phyloP scores from a whole-genome alignment of 139 green algal genomes.

The Closterium sp. region DNA sequence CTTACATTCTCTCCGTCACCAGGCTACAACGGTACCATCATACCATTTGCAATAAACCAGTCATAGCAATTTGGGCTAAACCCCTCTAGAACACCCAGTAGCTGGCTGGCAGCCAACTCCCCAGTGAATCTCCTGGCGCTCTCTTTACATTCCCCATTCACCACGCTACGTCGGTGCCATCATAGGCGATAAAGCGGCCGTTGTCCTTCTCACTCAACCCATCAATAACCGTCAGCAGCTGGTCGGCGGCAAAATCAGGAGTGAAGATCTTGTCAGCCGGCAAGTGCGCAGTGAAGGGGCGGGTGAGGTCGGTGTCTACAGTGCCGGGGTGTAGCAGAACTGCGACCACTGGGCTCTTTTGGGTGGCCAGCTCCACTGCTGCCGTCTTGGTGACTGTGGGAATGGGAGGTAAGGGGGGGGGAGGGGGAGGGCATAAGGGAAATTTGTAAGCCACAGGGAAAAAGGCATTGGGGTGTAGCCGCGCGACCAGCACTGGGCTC shows the following conservation, averaged over 20 bases:
- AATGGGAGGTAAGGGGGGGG: background rate
- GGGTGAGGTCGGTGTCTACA: conserved; percentile 73
- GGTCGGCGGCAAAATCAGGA: conserved; percentile 48
- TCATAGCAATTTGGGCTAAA: too few species aligned
- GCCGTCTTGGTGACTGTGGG: background rate
- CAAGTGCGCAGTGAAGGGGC: conserved; percentile 68
- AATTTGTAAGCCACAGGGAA: background rate
- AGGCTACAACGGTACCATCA: too few species aligned
- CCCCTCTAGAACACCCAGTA: too few species aligned
- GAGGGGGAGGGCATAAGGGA: background rate
- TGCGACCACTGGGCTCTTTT: conserved; percentile 24
- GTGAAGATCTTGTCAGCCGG: conserved; percentile 74
- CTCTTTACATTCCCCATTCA: too few species aligned
- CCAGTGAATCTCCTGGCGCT: too few species aligned
- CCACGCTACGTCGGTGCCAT: conserved; percentile 68
- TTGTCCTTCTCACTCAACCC: conserved; percentile 53
- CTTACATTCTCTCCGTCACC: too few species aligned
- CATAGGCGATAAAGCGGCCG: conserved; percentile 72
- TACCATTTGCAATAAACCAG: too few species aligned
- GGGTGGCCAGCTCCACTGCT: conserved; percentile 35
- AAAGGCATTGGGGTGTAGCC: background rate
- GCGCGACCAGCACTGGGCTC: background rate
- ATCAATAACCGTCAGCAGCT: conserved; percentile 73
- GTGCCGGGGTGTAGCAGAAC: conserved; percentile 46
- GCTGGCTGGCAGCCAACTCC: too few species aligned